Base-by-base conservation (phyloP, 1,284 basidiomycete genomes). In the Boletellus deceptivus region DNA sequence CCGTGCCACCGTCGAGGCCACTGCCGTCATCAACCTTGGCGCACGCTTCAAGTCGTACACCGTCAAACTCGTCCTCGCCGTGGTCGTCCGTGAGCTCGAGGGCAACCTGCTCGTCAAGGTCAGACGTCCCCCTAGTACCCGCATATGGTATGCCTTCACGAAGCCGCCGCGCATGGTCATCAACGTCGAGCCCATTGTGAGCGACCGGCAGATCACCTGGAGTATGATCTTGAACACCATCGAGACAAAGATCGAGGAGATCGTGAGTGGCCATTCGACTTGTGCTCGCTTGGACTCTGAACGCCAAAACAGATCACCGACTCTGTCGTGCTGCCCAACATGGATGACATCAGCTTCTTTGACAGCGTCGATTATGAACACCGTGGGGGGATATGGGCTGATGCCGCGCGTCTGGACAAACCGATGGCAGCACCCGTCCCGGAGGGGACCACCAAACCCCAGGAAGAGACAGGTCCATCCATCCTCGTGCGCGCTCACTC, bases 71-170 rank as follows among this genome's bases (percentile, higher is more conserved):
- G 90, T 93, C 0, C 76, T 98, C 10, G 93, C 95, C 0, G 86
- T 89, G 14, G 86, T 95, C 1, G 71, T 99, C 39, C 85, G 89
- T 58, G 88, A 91, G 59, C 71, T 99, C 20, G 92, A 97, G 59
- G 96, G 96, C 16, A 96, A 97, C 64, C 67, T 98, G 42, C 74
- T 95, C 18, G 73, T 98, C 60, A 91, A 90, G 65, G 84, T 98
- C 59, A 99, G 98, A 69, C 82, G 86, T n/a, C 94, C 97, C 10
- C 97, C 97, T 1, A 93, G 89, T 64, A 96, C 91, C 67, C 88
- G 96, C 31, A 80, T 99, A 50, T 99, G 96, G 97, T 99, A 95
- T 70, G 94, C 92, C 1, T 99, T 99, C 68, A 97, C 94, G n/a
- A 78, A 88, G 55, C 82, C 85, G 70, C 96, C 97, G 0, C 84